phyloP scores from a whole-genome alignment of 208 protist species.

The Trypanosoma vivax region DNA sequence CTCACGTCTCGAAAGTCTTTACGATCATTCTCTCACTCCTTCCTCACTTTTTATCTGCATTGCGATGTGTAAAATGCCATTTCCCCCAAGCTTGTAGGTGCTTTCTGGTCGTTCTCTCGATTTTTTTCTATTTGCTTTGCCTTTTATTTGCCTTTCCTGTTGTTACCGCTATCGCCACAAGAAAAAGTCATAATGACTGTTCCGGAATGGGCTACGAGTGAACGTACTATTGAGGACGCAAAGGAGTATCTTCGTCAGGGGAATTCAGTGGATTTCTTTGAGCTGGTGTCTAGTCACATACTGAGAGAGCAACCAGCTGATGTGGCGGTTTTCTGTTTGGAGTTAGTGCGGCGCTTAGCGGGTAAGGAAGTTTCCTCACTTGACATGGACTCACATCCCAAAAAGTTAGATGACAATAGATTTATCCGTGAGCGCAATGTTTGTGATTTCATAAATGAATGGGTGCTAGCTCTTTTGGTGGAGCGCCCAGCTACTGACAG shows the following conservation, averaged over 20 bases:
- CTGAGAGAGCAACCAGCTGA: slow-evolving; percentile 61
- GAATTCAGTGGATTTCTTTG: slow-evolving; percentile 84
- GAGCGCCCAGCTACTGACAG: slow-evolving; percentile 51
- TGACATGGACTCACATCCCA: slow-evolving; percentile 46
- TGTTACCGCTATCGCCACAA: background rate
- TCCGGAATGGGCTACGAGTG: slow-evolving; percentile 78
- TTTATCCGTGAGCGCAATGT: slow-evolving; percentile 76
- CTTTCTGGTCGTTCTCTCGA: background rate
- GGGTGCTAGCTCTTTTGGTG: slow-evolving; percentile 78
- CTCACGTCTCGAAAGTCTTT: background rate
- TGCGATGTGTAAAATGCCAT: background rate
- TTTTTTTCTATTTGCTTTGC: slow-evolving; percentile 13
- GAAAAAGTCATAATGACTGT: slow-evolving; percentile 19
- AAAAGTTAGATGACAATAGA: slow-evolving; percentile 56
- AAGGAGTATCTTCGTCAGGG: slow-evolving; percentile 82
- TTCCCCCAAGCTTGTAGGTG: slow-evolving; percentile 8
- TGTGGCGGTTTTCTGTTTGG: slow-evolving; percentile 38
- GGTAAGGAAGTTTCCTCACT: slow-evolving; percentile 42
- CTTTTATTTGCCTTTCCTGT: slow-evolving; percentile 6
- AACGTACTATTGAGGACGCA: slow-evolving; percentile 76
- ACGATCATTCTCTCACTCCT: slow-evolving; percentile 5
- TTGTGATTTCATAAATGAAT: slow-evolving; percentile 82
- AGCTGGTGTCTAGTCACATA: slow-evolving; percentile 73
- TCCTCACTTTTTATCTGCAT: background rate
- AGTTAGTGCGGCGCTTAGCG: slow-evolving; percentile 58